phyloP scores from a whole-genome alignment of 805 yeast species.

The Myxozyma sirexii region DNA sequence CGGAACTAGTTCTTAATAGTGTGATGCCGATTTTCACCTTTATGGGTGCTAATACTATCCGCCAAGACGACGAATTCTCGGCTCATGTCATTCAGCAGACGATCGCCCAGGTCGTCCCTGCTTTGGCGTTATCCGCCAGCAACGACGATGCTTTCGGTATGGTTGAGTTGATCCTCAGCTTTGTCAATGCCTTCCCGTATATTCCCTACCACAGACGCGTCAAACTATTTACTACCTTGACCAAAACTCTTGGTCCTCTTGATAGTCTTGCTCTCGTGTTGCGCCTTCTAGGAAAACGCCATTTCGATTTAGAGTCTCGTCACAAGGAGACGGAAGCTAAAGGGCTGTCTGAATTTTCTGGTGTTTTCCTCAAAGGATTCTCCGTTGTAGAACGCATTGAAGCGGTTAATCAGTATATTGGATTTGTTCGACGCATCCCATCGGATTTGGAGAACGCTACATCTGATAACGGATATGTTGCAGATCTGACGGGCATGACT shows the following conservation, averaged over 20 bases:
- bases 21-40: conserved; percentile 99
- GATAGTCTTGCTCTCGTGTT: conserved; percentile 70
- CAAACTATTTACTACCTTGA: conserved; percentile 76
- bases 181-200: conserved; percentile 92
- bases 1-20: conserved; percentile 89
- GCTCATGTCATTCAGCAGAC: conserved; percentile 92
- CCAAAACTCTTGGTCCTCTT: conserved; percentile 70
- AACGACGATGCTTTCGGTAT: conserved; percentile 15
- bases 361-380: conserved; percentile 70
- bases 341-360: conserved; percentile 69
- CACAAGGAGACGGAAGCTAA: conserved; percentile 68
- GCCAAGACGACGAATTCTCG: conserved; percentile 96
- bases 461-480: conserved; percentile 10
- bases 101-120: conserved; percentile 86
- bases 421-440: conserved; percentile 49
- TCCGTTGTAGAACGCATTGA: conserved; percentile 65
- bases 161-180: conserved; percentile 68
- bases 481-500: conserved; percentile 20
- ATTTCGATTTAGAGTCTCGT: conserved; percentile 55
- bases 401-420: conserved; percentile 55
- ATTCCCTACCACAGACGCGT: conserved; percentile 97
- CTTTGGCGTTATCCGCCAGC: conserved; percentile 58
- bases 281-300: conserved; percentile 81
- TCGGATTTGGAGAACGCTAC: conserved; percentile 4
- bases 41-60: conserved; percentile 96